phyloP scores from a whole-genome alignment of 371 early-diverging fungal species.

The Saksenaea vasiformis region DNA sequence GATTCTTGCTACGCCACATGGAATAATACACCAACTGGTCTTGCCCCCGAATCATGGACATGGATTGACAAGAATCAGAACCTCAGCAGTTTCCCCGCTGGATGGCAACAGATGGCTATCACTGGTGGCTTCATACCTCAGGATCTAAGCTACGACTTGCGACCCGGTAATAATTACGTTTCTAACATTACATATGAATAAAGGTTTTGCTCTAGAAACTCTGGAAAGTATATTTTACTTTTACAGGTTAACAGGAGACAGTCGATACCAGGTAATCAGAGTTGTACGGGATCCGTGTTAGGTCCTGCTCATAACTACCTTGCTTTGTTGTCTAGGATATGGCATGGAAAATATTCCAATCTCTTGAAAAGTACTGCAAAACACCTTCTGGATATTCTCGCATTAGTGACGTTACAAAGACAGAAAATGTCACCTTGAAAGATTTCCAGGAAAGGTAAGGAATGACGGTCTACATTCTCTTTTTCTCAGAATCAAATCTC shows the following conservation, averaged over 20 bases:
- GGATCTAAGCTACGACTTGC: slow-evolving; percentile 19
- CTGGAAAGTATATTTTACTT: slow-evolving; percentile 77
- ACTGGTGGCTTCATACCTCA: slow-evolving; percentile 17
- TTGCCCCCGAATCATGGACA: slow-evolving; percentile 45
- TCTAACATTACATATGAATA: not conserved
- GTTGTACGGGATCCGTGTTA: not conserved
- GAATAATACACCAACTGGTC: slow-evolving; percentile 36
- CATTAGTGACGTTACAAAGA: slow-evolving; percentile 52
- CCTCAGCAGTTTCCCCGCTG: slow-evolving; percentile 18
- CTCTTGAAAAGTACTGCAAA: slow-evolving; percentile 68
- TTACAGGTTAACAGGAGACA: slow-evolving; percentile 74
- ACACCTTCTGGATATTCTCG: slow-evolving; percentile 65
- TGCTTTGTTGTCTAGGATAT: slow-evolving; percentile 39
- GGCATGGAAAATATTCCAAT: slow-evolving; percentile 69
- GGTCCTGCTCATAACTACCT: not conserved
- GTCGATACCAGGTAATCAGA: slow-evolving; percentile 52
- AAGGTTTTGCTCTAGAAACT: slow-evolving; percentile 31
- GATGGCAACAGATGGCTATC: not conserved
- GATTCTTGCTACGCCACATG: slow-evolving; percentile 38
- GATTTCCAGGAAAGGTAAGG: slow-evolving; percentile 50
- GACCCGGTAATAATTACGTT: slow-evolving; percentile 14
- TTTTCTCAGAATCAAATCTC: not conserved
- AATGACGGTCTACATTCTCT: not conserved
- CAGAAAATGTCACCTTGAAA: slow-evolving; percentile 18
- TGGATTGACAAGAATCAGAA: slow-evolving; percentile 42